Base-by-base conservation (phyloP, 352 stramenopile genomes). In the Globisporangium uncinulatum region DNA sequence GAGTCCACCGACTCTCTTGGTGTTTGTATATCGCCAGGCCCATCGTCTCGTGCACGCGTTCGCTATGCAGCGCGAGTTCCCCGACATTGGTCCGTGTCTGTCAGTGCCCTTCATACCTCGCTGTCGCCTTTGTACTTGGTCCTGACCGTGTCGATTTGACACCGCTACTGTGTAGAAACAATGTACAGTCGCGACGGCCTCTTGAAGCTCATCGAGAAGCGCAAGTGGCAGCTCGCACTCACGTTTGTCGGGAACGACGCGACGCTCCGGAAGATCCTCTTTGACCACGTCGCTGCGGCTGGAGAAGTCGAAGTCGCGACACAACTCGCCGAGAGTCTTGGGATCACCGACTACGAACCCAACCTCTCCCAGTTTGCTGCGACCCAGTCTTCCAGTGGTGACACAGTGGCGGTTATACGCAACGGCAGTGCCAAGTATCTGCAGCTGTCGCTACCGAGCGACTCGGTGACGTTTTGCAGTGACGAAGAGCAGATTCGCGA, bases 111-210 rank as follows among this genome's bases (percentile, higher is more conserved):
- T 21, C 15, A 6, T 29, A 31, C 21, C 8, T 31, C 4, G 24
- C 24, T 29, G 24, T 29, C 24, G 24, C 24, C 24, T 29, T 29
- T 4, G 24, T 29, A 29, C 24, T 29, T 29, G 24, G 24, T 4
- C 1, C 4, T 29, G 24, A 29, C 24, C 1, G 4, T 29, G 24
- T 29, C 24, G 24, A 29, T 5, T 31, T n/a, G 1, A 54, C 31
- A 13, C 54, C n/a, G 63, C 47, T 13, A 20, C 42, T 19, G 20
- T 48, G 41, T 7, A 78, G 73, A 87, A 32, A 66, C 71, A n/a
- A 58, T 89, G 14, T 87, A 87, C 63, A 83, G 66, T 41, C 74
- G 75, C 19, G 79, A 89, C 49, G 67, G 69, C 39, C 50, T 87
- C 17, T 48, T 79, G 24, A 71, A 74, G 48, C 66, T 89, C n/a